Conservation (phyloP, 805 yeast species). For the Metschnikowia santaceciliae region DNA sequence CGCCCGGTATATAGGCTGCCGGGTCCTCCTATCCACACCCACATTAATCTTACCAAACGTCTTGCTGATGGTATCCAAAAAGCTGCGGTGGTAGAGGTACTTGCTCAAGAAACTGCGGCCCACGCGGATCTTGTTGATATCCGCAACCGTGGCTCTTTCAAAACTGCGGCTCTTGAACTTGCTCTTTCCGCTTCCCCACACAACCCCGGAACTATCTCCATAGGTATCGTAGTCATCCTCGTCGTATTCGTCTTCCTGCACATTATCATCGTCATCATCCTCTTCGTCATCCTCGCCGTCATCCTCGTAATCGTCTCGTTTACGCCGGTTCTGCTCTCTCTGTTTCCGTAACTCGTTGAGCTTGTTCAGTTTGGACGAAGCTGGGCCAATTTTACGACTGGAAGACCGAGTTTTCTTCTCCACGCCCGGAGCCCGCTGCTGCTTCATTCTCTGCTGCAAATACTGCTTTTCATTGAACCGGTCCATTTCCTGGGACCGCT, state of each 20-base stretch:
- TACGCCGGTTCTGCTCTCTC: constrained; percentile 55
- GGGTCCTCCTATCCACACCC: constrained; percentile 61
- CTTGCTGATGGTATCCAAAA: constrained; percentile 63
- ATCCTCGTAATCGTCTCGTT: constrained; percentile 20
- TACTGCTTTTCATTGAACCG: constrained; percentile 78
- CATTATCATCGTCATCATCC: constrained; percentile 39
- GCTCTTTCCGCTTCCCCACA: constrained; percentile 31
- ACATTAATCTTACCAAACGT: constrained; percentile 82
- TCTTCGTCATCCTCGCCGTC: constrained; percentile 24
- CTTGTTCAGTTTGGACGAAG: constrained; percentile 45
- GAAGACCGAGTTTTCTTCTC: constrained; percentile 35
- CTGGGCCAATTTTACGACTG: constrained; percentile 23
- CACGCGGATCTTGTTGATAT: constrained; percentile 67
- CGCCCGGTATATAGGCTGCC: constrained; percentile 70
- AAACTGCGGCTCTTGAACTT: constrained; percentile 23
- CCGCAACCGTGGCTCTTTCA: constrained; percentile 51
- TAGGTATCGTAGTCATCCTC: constrained; percentile 41
- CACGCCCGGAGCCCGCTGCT: constrained; percentile 34
- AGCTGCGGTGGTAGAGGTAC: constrained; percentile 78
- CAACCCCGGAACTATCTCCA: constrained; percentile 27
- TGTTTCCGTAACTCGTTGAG: constrained; percentile 72
- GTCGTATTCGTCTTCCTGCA: constrained; percentile 25
- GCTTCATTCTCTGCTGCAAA: constrained; percentile 76
- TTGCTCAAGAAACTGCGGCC: constrained; percentile 75
- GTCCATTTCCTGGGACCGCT: constrained; percentile 89